Evolutionary conservation across 2,329 filamentous ascomycete genomes (phyloP), one percentile per base, ranked within the genome.

Genomic region (Ilyonectria destructans): DNA sequence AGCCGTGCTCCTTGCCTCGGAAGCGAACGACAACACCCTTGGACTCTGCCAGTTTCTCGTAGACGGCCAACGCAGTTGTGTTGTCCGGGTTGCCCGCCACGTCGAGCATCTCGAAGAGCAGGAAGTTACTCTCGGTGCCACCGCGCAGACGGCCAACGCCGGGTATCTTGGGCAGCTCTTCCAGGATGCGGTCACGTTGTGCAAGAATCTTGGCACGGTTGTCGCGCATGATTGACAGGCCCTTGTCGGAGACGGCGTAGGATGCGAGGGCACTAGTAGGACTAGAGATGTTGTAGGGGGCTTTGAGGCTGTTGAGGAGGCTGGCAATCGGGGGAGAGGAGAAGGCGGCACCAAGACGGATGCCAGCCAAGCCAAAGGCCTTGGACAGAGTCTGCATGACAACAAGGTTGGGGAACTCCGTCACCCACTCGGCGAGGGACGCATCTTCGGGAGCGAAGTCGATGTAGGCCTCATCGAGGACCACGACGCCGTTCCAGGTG

Each of bases 361-460:
- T 97, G 58, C 96, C 96, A 4, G 96, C 96, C 77, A 99, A 89
- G 31, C 96, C 96, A 78, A 99, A 99, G 0, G 95, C 96, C 82
- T 99, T 99, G 77, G 93, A 97, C n/a, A 98, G 87, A 1, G 96
- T 99, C 85, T 99, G 96, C 93, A 98, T 94, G 65, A 99, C 95
- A 19, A 98, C 95, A 29, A 99, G 86, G 81, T 99, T 99, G 58
- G 96, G 95, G 90, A 93, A 97, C 77, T 97, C 95, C 40, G 89
- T 86, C 1, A 97, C 95, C 92, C 94, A 97, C 82, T 97, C 93
- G 29, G 96, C 96, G 29, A 98, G 87, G 72, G 93, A 97, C 48
- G 93, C 87, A 29, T 89, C 91, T 17, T 82, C 90, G 6, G 91
- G 90, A 7, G 95, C 92, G 78, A 98, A 99, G 83, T 99, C 96